Conservation (phyloP, 2,329 filamentous ascomycete species). For the Atkinsonella texensis region DNA sequence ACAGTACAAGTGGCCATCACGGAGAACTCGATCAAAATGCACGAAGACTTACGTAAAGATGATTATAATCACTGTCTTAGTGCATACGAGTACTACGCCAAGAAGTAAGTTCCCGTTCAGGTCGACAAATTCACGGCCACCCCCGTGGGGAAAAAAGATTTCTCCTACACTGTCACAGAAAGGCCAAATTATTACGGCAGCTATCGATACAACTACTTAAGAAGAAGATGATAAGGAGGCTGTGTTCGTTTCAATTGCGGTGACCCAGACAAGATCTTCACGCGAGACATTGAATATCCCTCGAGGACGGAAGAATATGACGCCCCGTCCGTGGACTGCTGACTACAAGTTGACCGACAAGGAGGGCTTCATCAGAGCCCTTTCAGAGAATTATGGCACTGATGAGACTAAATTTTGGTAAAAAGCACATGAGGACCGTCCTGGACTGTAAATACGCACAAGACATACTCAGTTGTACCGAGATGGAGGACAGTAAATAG, state of each 20-base stretch:
- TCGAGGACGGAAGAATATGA: not conserved
- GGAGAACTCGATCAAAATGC: conserved; percentile 4
- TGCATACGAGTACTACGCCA: conserved; percentile 4
- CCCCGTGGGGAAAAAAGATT: conserved; percentile 8
- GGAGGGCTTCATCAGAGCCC: conserved; percentile 10
- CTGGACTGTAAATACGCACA: conserved; percentile 8
- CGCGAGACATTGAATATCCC: conserved; percentile 1
- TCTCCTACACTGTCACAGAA: conserved; percentile 6
- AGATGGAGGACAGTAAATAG: conserved; percentile 6
- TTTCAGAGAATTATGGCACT: conserved; percentile 10
- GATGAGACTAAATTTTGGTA: conserved; percentile 8
- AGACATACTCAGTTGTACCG: conserved; percentile 6
- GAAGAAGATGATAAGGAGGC: conserved; percentile 1
- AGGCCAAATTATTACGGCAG: conserved; percentile 4
- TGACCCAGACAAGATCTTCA: not conserved
- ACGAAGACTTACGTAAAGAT: conserved; percentile 6
- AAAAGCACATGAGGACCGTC: not conserved
- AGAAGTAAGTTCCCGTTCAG: conserved; percentile 3
- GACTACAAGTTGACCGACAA: conserved; percentile 10
- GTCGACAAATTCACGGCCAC: conserved; percentile 7
- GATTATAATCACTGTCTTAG: conserved; percentile 10
- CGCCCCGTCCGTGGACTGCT: not conserved
- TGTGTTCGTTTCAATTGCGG: not conserved
- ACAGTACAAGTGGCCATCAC: conserved; percentile 2
- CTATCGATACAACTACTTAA: not conserved